phyloP scores from a whole-genome alignment of 1,139 yeast genomes.

The Taphrina flavorubra region DNA sequence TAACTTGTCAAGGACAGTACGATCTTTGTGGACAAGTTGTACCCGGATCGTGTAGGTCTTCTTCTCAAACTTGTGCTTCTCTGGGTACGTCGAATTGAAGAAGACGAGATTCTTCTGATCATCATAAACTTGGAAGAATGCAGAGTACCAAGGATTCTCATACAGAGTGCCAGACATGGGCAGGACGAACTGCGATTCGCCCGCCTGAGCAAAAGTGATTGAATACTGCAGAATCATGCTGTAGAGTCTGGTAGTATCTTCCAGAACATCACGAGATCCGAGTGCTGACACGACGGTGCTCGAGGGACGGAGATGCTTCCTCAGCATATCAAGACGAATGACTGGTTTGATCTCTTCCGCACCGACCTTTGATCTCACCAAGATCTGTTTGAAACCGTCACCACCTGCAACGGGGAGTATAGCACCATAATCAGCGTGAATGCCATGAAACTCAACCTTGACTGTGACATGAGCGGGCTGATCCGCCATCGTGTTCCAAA shows the following conservation, averaged over 20 bases:
- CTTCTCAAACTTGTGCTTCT: slow-evolving; percentile 38
- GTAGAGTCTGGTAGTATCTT: slow-evolving; percentile 41
- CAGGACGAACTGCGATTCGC: slow-evolving; percentile 35
- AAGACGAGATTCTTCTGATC: slow-evolving; percentile 41
- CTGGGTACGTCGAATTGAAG: slow-evolving; percentile 41
- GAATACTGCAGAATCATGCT: slow-evolving; percentile 41
- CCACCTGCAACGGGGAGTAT: slow-evolving; percentile 24
- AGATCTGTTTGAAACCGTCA: slow-evolving; percentile 37
- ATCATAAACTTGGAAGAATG: slow-evolving; percentile 41
- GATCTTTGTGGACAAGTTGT: slow-evolving; percentile 39
- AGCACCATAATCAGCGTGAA: slow-evolving; percentile 27
- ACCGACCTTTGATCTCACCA: slow-evolving; percentile 28
- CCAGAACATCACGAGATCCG: slow-evolving; percentile 43
- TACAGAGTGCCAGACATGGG: slow-evolving; percentile 42
- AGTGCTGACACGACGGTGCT: slow-evolving; percentile 35
- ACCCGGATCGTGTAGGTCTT: slow-evolving; percentile 37
- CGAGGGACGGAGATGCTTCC: slow-evolving; percentile 40
- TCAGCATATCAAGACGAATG: slow-evolving; percentile 35
- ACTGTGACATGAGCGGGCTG: slow-evolving; percentile 39
- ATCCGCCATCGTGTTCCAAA: slow-evolving; percentile 41
- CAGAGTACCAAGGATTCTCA: slow-evolving; percentile 42
- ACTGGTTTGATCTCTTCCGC: slow-evolving; percentile 41
- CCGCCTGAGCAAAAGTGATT: slow-evolving; percentile 31
- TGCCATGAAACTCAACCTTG: slow-evolving; percentile 43
- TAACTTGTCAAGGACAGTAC: slow-evolving; percentile 34